Conservation (phyloP, 164 flowering plant genomes). For the Chimonanthus salicifolius region DNA sequence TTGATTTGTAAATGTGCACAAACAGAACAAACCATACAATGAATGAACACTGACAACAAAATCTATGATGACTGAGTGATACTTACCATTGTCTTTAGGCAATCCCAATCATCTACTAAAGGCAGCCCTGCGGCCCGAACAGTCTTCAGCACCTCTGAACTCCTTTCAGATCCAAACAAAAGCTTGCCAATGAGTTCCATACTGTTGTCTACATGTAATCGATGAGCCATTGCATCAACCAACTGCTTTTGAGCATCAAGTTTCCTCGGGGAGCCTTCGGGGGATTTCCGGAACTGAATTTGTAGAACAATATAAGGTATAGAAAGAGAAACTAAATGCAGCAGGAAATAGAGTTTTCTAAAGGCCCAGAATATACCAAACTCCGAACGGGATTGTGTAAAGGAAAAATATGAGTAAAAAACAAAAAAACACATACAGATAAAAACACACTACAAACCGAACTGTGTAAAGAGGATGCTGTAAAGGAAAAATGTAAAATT, state of each 20-base stretch:
- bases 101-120: slow-evolving; percentile 83
- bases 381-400: neutral
- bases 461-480: neutral
- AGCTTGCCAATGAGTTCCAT: slow-evolving; percentile 61
- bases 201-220: slow-evolving; percentile 61
- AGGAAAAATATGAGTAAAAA: neutral
- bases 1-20: neutral
- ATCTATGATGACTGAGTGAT: neutral
- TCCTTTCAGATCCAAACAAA: slow-evolving; percentile 60
- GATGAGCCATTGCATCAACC: slow-evolving; percentile 65
- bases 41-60: too few species aligned
- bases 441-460: too few species aligned
- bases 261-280: slow-evolving; percentile 64
- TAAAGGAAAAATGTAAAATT: neutral
- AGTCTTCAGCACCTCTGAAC: slow-evolving; percentile 42
- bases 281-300: slow-evolving; percentile 58
- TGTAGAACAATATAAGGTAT: neutral
- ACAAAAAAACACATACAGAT: neutral
- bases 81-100: slow-evolving; percentile 76
- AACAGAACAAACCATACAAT: neutral
- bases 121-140: slow-evolving; percentile 69
- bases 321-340: neutral
- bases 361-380: neutral
- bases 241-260: slow-evolving; percentile 55
- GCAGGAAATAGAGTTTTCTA: neutral